Percentiles rank a stretch among this genome's conserved stretches.
These are phyloP conservation scores for Populus deltoides DNA, from an alignment of 345 rosid species.

Conservation along the genomic window DNA sequence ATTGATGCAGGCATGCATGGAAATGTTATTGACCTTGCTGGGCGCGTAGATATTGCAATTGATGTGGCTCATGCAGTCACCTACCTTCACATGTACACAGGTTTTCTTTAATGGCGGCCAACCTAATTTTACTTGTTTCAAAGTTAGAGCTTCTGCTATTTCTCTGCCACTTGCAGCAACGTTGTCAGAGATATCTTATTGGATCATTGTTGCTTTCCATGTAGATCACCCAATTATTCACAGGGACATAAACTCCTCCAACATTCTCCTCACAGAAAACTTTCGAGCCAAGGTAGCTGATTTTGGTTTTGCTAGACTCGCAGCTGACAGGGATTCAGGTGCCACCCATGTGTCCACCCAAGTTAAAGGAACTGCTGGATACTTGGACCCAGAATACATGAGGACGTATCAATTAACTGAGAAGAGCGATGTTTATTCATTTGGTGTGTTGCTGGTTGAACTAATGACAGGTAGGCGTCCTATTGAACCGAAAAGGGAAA, in stretches of 20 bases:
- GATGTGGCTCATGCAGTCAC: conserved; percentile 94
- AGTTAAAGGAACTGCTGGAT: conserved; percentile 97
- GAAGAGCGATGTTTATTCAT: conserved; percentile 93
- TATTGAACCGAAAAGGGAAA: conserved; percentile 66
- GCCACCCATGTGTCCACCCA: conserved; percentile 92
- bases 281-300: conserved; percentile 90
- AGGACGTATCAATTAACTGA: conserved; percentile 85
- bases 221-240: conserved; percentile 96
- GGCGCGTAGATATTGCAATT: conserved; percentile 70
- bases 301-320: conserved; percentile 86
- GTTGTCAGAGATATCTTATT: background rate
- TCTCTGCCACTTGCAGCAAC: background rate
- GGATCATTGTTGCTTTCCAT: conserved; percentile 9
- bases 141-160: background rate
- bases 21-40: conserved; percentile 55
- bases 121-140: background rate
- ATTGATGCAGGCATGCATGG: conserved; percentile 54
- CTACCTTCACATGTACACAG: conserved; percentile 96
- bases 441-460: conserved; percentile 81
- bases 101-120: conserved; percentile 25
- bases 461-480: conserved; percentile 82
- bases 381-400: conserved; percentile 88
- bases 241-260: conserved; percentile 91
- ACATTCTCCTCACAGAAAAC: conserved; percentile 83
- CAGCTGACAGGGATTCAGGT: conserved; percentile 75